Evolutionary conservation across 2,329 filamentous ascomycete species (phyloP), one percentile per base, ranked within the genome.

Genomic region (Scytalidium sp.): DNA sequence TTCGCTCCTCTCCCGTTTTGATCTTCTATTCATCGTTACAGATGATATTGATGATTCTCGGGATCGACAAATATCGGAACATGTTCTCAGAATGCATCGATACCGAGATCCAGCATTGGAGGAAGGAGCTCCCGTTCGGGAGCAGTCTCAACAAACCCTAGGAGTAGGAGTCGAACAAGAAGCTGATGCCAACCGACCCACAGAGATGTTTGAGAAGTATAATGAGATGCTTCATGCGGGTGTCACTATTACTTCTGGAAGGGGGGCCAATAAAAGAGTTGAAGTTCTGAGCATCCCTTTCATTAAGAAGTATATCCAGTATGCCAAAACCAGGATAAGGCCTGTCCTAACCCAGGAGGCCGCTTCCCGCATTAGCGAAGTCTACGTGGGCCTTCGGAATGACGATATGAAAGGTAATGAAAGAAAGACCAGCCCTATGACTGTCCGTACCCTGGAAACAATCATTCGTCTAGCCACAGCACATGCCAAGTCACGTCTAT

Each of bases 241-340:
- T 53, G 90, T 97, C 43, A 90, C 85, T 6, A 71, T 90, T 15
- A 90, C 85, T 3, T 78, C 85, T 11, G 87, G 88, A 9, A 82
- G 90, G 36, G 88, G 89, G 10, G 74, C 85, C 21, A 83, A 83
- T 59, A 88, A 88, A 68, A 87, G 87, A 56, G 83, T 88, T 4
- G 91, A 97, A 67, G 89, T 99, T 13, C 76, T 99, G 47, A 96
- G 89, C 71, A 97, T 99, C 53, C 89, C 92, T 0, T 99, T 99
- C 71, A 91, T 99, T 76, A 99, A 99, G 75, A 99, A 99, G 72
- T 99, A 97, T 69, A 95, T 99, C 42, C 94, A 99, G 66, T 99
- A 99, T 68, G 91, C 94, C 56, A 99, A 99, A 75, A 88, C 83
- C 29, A 79, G 94, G 64, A 81, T 96, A 63, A 95, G 91, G 79